A percentile compares a stretch with the other conserved stretches of the same genome.
Evolutionary conservation across 2,329 filamentous ascomycete species (phyloP).

Genomic region (Nemania serpens): DNA sequence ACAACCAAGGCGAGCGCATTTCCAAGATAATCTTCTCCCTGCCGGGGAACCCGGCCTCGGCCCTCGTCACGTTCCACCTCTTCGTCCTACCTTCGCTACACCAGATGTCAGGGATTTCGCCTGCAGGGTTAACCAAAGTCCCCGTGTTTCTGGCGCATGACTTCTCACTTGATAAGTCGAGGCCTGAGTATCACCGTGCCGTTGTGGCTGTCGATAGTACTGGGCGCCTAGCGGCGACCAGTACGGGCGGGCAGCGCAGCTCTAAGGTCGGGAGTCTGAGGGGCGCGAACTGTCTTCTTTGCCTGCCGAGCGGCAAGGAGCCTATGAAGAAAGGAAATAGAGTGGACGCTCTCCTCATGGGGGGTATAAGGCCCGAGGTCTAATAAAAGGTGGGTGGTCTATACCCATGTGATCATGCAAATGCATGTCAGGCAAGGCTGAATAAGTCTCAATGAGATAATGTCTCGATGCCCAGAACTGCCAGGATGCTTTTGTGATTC

Average conservation of each 20-base stretch:
- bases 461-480: no score
- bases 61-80: slow-evolving; percentile 89
- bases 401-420: background rate
- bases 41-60: slow-evolving; percentile 91
- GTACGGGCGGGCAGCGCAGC: slow-evolving; percentile 89
- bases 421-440: no score
- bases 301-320: slow-evolving; percentile 69
- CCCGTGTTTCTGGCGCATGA: slow-evolving; percentile 74
- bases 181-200: slow-evolving; percentile 91
- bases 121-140: slow-evolving; percentile 72
- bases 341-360: slow-evolving; percentile 82
- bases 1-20: slow-evolving; percentile 58
- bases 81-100: slow-evolving; percentile 91
- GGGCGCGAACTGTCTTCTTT: slow-evolving; percentile 84
- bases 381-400: background rate
- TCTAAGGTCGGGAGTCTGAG: slow-evolving; percentile 87
- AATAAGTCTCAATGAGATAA: background rate
- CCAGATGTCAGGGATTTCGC: slow-evolving; percentile 70
- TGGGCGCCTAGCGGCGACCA: slow-evolving; percentile 72
- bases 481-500: no score
- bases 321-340: slow-evolving; percentile 69
- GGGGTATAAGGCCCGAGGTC: slow-evolving; percentile 39
- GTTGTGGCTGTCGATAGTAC: slow-evolving; percentile 68
- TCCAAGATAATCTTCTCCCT: slow-evolving; percentile 82
- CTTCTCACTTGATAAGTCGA: slow-evolving; percentile 71